Base-by-base conservation (phyloP, 495 filamentous ascomycete genomes). In the Polyplosphaeria fusca region DNA sequence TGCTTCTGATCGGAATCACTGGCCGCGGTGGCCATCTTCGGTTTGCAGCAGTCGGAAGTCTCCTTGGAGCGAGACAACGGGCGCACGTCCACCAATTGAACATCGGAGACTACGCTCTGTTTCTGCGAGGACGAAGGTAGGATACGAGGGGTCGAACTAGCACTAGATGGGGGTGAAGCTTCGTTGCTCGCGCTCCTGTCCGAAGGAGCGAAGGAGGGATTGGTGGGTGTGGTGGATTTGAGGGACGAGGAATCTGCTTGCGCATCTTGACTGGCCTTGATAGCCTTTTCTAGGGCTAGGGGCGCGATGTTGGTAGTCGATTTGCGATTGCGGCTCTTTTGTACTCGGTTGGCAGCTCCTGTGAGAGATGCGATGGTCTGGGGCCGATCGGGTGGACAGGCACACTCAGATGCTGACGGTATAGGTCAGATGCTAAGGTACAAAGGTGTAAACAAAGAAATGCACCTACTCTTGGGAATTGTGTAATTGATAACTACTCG, bases 401-500 rank as follows among this genome's bases (percentile, higher is more conserved):
- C 55, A 42, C 60, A 63, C 26, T 56, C 57, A 16, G 60, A 65
- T 23, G 57, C 59, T 63, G 24, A 9, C 2, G 40, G 20, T 32
- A 12, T 11, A 19, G 12, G 50, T 55, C 25, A 61, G 24, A n/a
- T n/a, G n/a, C n/a, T 28, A 28, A 25, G 18, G 46, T 22, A 23
- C 27, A 5, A 22, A 13, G 7, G 30, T 7, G 30, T 14, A 35
- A 14, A 35, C 14, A 7, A 7, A 7, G 7, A 35, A 7, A 7
- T 35, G 30, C 14, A 44, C 59, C 38, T 55, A 66, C 63, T 48
- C 35, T 65, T 67, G 18, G 65, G 65, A 23, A 67, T 62, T 9
- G 62, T 63, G 38, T 65, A 67, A 46, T 58, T 80, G 50, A 83
- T 73, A 16, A 76, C 73, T 54, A 72, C 66, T 51, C 74, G 77